Evolutionary conservation across 1,284 basidiomycete species (phyloP), one percentile per base, ranked within the genome.

Genomic region (Gymnopus androsaceus): DNA sequence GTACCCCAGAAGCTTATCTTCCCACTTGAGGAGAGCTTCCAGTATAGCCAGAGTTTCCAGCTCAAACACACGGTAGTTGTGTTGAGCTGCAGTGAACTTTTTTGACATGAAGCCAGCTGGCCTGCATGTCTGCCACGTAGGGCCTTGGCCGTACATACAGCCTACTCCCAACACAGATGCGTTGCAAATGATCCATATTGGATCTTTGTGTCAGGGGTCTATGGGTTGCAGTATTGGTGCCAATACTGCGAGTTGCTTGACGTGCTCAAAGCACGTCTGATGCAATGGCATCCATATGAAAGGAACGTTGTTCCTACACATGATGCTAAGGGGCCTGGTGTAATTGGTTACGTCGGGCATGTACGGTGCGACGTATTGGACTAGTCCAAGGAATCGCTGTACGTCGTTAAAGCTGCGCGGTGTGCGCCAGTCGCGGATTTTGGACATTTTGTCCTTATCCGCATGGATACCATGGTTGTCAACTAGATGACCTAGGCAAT

Each of bases 141-240:
- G n/a, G n/a, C n/a, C n/a, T n/a, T n/a, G n/a, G n/a, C n/a, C n/a
- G n/a, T 54, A 54, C 28, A 54, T 33, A 14, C 40, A 12, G 5
- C 51, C 51, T 19, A 54, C 41, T 33, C 51, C 51, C 7, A 42
- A 45, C 21, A 54, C 31, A 7, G 41, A 45, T 8, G 74, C 72
- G 44, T 81, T 72, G 48, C 72, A 75, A 2, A 78, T 72, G 0
- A 78, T 49, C 73, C 74, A 79, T 3, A 79, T 77, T 0, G 70
- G 66, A 38, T 75, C 69, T 52, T 57, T 2, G 3, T 3, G 40
- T 6, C 14, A 4, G 1, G 55, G 40, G 15, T 60, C 50, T 5
- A 60, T 56, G 1, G 59, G 54, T 9, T 46, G 17, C 0, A 62
- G 27, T 0, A 54, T 33, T 2, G 48, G 47, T 6, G 60, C 48